Evolutionary conservation across 768 basidiomycete genomes (phyloP), one percentile per base, ranked within the genome.

Genomic region (Leucocoprinus leucothites): DNA sequence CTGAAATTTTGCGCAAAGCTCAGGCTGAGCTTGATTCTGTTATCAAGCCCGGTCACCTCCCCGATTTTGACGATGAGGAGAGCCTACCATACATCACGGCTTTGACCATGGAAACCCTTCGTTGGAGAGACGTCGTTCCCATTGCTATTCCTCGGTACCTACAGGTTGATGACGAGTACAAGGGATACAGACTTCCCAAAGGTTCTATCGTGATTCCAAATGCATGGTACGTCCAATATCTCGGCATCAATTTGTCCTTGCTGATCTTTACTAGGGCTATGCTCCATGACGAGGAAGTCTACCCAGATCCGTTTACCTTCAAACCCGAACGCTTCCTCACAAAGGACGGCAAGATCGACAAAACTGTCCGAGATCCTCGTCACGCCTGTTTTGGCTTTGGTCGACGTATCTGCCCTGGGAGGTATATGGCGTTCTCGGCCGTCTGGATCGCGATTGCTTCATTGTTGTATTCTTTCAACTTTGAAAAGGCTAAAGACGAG

Each of bases 271-370:
- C 3, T 25, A 77, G 77, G 77, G 70, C 71, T 1, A 70, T 79
- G 50, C 67, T 72, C 1, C 74, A 71, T 47, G 67, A 81, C 34
- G 69, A 72, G 46, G 50, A 58, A 7, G 63, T 62, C 26, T 77
- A 74, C 58, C 71, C 72, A 1, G 72, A 78, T 42, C 74, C 77
- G 13, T 66, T 67, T 42, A 59, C 44, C 1, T 78, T 79, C 60
- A 71, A 69, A 22, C 76, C 76, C 3, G 75, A 77, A 24, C 71
- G 75, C 7, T 77, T 72, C 57, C 58, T 72, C 11, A 56, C 61
- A 19, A 22, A 51, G 11, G 60, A 71, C 52, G 58, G 68, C 0
- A 64, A 64, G 22, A 48, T 66, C 2, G 63, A 71, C 50, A 51
- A 59, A 2, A 60, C 58, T 3, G 61, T 69, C 24, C 61, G 61